Conservation (phyloP, 225 moss, liverwort and hornwort species). For the Climacium dendroides region DNA sequence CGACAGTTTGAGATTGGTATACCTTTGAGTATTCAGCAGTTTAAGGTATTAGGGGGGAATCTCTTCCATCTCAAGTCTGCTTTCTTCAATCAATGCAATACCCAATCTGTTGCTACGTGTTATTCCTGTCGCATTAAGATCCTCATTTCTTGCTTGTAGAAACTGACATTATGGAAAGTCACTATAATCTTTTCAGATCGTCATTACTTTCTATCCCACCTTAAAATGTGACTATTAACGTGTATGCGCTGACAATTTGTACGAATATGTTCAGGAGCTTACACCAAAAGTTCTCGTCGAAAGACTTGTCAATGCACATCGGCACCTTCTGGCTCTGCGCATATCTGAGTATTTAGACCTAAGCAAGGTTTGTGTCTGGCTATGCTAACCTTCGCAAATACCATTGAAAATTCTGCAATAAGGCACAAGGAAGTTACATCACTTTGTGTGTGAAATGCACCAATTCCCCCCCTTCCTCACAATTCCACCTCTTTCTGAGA, state of each 20-base stretch:
- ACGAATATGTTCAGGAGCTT: constrained; percentile 45
- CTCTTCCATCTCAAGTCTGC: neutral
- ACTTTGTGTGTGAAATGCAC: neutral
- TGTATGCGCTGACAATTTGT: neutral
- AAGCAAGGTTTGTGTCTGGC: constrained; percentile 56
- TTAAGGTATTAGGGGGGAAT: constrained; percentile 32
- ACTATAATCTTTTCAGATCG: neutral
- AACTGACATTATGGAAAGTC: neutral
- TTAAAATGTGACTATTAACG: neutral
- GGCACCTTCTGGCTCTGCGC: constrained; percentile 84
- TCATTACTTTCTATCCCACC: neutral
- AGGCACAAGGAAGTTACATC: neutral
- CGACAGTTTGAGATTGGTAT: constrained; percentile 91
- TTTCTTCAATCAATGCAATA: neutral
- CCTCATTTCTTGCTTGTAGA: neutral
- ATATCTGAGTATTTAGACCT: constrained; percentile 82
- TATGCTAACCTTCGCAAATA: neutral
- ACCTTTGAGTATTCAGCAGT: constrained; percentile 81
- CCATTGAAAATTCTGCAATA: neutral
- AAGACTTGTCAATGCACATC: constrained; percentile 81
- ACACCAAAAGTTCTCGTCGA: constrained; percentile 78
- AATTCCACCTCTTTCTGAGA: too few species aligned
- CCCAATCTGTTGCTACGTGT: neutral
- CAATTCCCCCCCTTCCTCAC: neutral
- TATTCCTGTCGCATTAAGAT: neutral